A percentile compares a stretch with the other conserved stretches of the same genome.
phyloP scores from a whole-genome alignment of 2,329 filamentous ascomycete genomes.

The Diplodia seriata region DNA sequence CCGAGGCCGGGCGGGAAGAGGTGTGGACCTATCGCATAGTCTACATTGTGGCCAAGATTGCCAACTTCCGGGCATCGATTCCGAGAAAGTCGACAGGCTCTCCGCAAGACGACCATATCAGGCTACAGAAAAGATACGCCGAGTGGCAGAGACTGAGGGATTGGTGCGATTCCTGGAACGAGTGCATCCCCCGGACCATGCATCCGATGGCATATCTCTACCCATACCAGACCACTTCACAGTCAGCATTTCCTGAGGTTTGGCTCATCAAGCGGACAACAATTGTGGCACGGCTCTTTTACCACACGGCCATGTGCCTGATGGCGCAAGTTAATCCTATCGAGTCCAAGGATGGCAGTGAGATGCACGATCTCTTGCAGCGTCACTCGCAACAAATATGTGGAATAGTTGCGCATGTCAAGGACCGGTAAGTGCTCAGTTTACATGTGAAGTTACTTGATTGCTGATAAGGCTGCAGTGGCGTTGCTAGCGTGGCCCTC shows the following conservation, averaged over 20 bases:
- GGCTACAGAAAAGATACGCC: conserved; percentile 68
- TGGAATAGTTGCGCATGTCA: conserved; percentile 84
- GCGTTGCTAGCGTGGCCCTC: conserved; percentile 78
- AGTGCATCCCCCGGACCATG: conserved; percentile 82
- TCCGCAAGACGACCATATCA: conserved; percentile 65
- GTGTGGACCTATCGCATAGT: conserved; percentile 88
- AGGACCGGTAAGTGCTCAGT: conserved; percentile 65
- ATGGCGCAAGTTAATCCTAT: conserved; percentile 81
- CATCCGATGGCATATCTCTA: conserved; percentile 80
- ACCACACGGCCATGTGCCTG: conserved; percentile 84
- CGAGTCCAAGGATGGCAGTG: conserved; percentile 64
- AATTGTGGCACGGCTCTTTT: conserved; percentile 83
- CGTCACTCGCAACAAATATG: conserved; percentile 85
- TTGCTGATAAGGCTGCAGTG: conserved; percentile 51
- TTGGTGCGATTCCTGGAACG: conserved; percentile 85
- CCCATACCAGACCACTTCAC: conserved; percentile 68
- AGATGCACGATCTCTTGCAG: conserved; percentile 73
- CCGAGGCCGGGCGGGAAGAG: conserved; percentile 72
- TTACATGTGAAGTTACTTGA: not conserved
- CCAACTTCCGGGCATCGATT: conserved; percentile 79
- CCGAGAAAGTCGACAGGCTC: conserved; percentile 66
- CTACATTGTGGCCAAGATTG: conserved; percentile 85
- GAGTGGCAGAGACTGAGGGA: conserved; percentile 82
- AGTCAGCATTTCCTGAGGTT: conserved; percentile 83
- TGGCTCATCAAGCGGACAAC: conserved; percentile 87